Percentiles rank a stretch among this genome's conserved stretches.
phyloP scores from a whole-genome alignment of 148 eudicot genomes.

The Rhododendron molle region DNA sequence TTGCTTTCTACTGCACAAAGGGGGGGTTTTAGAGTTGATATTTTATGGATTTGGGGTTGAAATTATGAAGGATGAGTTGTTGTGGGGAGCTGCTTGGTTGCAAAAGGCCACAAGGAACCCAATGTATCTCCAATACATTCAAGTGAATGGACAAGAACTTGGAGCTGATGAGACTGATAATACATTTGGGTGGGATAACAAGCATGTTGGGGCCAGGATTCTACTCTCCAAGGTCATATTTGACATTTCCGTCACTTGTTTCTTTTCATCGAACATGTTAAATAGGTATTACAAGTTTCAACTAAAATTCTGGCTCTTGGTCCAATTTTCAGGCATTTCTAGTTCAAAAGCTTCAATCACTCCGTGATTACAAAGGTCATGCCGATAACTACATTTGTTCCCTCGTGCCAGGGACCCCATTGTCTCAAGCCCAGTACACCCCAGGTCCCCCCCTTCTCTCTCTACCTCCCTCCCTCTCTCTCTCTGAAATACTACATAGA shows the following conservation, averaged over 20 bases:
- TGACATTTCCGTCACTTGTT: not conserved
- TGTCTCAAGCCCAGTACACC: slow-evolving; percentile 64
- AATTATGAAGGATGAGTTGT: slow-evolving; percentile 55
- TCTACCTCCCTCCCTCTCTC: not conserved
- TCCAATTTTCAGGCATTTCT: slow-evolving; percentile 44
- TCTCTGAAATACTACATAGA: not conserved
- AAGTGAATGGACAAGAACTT: slow-evolving; percentile 61
- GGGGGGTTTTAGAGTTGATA: not conserved
- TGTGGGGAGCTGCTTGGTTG: slow-evolving; percentile 91
- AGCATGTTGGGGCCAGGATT: slow-evolving; percentile 81
- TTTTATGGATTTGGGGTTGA: not conserved
- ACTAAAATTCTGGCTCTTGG: not conserved
- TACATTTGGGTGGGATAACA: slow-evolving; percentile 90
- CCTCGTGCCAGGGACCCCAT: slow-evolving; percentile 64
- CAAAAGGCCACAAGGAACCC: slow-evolving; percentile 73
- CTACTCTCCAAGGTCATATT: slow-evolving; percentile 59
- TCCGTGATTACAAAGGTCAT: slow-evolving; percentile 66
- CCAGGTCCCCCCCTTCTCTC: slow-evolving; percentile 37
- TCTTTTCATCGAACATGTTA: not conserved
- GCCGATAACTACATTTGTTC: slow-evolving; percentile 76
- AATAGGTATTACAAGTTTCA: not conserved
- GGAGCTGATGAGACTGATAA: slow-evolving; percentile 70
- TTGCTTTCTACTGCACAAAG: too few relatives aligned
- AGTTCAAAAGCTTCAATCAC: slow-evolving; percentile 55
- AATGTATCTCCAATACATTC: slow-evolving; percentile 60